phyloP scores from a whole-genome alignment of 306 rosid genomes.

The Vigna hirtella region DNA sequence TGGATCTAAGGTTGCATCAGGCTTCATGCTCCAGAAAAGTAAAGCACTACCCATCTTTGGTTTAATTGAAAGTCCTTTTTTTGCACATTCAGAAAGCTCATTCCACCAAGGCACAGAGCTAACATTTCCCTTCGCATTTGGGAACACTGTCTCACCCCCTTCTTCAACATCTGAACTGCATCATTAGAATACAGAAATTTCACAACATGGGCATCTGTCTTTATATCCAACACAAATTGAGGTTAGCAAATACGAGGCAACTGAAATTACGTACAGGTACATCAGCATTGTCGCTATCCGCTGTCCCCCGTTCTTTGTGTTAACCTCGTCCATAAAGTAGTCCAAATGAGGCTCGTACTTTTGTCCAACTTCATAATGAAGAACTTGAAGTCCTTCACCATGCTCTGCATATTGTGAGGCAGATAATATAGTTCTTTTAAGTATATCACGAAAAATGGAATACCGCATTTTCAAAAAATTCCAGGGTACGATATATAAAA shows the following conservation, averaged over 20 bases:
- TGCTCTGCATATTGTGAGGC: slow-evolving; percentile 60
- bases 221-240: slow-evolving; percentile 20
- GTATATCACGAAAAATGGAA: slow-evolving; percentile 11
- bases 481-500: too few species aligned
- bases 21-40: slow-evolving; percentile 99
- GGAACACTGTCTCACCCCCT: slow-evolving; percentile 99
- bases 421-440: slow-evolving; percentile 40
- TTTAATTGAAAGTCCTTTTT: slow-evolving; percentile 85
- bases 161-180: slow-evolving; percentile 96
- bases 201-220: slow-evolving; percentile 21
- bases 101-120: slow-evolving; percentile 98
- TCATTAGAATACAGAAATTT: slow-evolving; percentile 37
- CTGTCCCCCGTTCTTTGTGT: slow-evolving; percentile 81
- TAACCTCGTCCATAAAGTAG: slow-evolving; percentile 69
- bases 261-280: slow-evolving; percentile 79
- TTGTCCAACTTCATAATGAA: slow-evolving; percentile 96
- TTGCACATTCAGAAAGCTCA: slow-evolving; percentile 90
- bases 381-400: slow-evolving; percentile 95
- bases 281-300: slow-evolving; percentile 90
- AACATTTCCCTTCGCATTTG: slow-evolving; percentile 81
- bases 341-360: slow-evolving; percentile 86
- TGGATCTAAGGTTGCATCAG: slow-evolving; percentile 82
- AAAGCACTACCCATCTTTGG: slow-evolving; percentile 96
- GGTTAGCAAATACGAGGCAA: slow-evolving; percentile 3
- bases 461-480: too few species aligned